Conservation (phyloP, 2,329 filamentous ascomycete genomes). For the Cytospora chrysosperma region DNA sequence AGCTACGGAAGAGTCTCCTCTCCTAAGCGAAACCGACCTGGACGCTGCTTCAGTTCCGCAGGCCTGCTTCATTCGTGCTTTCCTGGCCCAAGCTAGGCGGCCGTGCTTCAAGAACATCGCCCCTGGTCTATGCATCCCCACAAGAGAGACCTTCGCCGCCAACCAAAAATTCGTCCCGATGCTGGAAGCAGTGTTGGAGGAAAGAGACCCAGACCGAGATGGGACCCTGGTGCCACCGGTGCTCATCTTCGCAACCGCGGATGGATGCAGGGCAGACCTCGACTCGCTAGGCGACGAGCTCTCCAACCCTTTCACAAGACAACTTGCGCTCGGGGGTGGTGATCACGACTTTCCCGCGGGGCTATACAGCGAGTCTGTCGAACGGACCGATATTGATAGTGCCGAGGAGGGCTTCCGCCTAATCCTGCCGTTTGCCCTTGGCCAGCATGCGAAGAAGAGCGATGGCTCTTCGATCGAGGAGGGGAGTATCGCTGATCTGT, state of each 20-base stretch:
- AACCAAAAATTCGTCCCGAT: not conserved
- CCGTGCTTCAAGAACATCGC: conserved; percentile 1
- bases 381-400: not conserved
- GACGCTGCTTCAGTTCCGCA: not conserved
- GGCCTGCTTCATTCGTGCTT: not conserved
- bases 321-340: too few species aligned
- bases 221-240: not conserved
- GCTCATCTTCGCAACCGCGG: conserved; percentile 2
- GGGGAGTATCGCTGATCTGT: not conserved
- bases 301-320: not conserved
- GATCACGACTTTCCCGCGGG: not conserved
- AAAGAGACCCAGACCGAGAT: not conserved
- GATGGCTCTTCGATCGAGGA: not conserved
- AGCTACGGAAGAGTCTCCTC: not conserved
- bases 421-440: not conserved
- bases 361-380: conserved; percentile 4
- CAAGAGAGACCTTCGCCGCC: not conserved
- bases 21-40: not conserved
- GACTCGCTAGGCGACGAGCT: not conserved
- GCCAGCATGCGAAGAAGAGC: not conserved
- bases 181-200: too few species aligned
- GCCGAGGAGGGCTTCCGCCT: not conserved
- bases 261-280: not conserved
- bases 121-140: not conserved
- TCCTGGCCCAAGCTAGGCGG: not conserved